Evolutionary conservation across 805 yeast genomes (phyloP).

Genomic region (Yueomyces sinensis): DNA sequence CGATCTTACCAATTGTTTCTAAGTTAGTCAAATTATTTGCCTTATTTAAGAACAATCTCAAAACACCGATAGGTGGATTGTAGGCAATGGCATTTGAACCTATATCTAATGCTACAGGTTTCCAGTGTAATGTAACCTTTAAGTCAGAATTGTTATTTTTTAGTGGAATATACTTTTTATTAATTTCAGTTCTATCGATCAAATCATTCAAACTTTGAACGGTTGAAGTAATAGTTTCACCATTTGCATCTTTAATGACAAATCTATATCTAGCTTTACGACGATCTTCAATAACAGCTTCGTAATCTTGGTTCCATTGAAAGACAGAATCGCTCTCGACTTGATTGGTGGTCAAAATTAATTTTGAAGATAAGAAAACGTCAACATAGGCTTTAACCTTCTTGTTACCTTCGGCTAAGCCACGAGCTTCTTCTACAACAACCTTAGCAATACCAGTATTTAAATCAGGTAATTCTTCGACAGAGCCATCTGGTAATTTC

Average conservation of each 20-base stretch:
- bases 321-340: slow-evolving; percentile 51
- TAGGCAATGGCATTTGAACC: slow-evolving; percentile 67
- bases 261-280: slow-evolving; percentile 57
- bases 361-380: slow-evolving; percentile 48
- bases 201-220: slow-evolving; percentile 48
- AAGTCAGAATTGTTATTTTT: slow-evolving; percentile 60
- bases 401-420: slow-evolving; percentile 28
- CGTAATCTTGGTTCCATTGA: slow-evolving; percentile 47
- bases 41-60: slow-evolving; percentile 55
- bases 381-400: slow-evolving; percentile 59
- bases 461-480: slow-evolving; percentile 77
- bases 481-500: slow-evolving; percentile 64
- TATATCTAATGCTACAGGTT: slow-evolving; percentile 63
- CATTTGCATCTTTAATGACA: slow-evolving; percentile 48
- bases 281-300: slow-evolving; percentile 60
- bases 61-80: slow-evolving; percentile 89
- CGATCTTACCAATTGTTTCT: slow-evolving; percentile 82
- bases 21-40: slow-evolving; percentile 72
- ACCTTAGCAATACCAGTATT: slow-evolving; percentile 80
- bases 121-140: slow-evolving; percentile 63
- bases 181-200: slow-evolving; percentile 66
- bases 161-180: slow-evolving; percentile 65
- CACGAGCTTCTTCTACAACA: slow-evolving; percentile 30
- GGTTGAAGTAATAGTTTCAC: slow-evolving; percentile 45
- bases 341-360: slow-evolving; percentile 36